A percentile compares a stretch with the other conserved stretches of the same genome.
Evolutionary conservation across 2,329 filamentous ascomycete species (phyloP).

Genomic region (Colletotrichum sansevieriae): DNA sequence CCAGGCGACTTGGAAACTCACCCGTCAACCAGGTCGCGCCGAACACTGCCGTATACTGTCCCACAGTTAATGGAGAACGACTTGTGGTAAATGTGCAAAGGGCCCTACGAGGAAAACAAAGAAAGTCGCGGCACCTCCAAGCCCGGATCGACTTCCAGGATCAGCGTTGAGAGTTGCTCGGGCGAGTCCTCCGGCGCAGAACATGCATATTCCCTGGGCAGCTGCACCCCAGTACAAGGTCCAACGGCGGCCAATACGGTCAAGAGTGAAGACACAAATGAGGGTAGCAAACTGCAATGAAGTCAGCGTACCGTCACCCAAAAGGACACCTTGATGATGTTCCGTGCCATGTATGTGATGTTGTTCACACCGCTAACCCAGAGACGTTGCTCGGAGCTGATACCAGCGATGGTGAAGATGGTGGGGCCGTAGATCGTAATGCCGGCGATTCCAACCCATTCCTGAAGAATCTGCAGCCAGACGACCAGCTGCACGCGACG

Average conservation of each 20-base stretch:
- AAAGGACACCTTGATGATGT: background rate
- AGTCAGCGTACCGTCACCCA: background rate
- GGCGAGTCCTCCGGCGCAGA: constrained; percentile 73
- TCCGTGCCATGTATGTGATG: constrained; percentile 60
- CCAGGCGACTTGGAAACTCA: background rate
- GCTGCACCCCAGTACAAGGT: constrained; percentile 77
- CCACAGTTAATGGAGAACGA: too few species aligned
- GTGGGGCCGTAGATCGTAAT: constrained; percentile 72
- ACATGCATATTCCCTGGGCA: constrained; percentile 76
- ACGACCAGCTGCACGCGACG: constrained; percentile 77
- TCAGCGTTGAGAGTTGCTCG: constrained; percentile 62
- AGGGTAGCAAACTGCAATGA: constrained; percentile 66
- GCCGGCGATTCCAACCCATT: constrained; percentile 78
- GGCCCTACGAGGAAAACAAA: constrained; percentile 70
- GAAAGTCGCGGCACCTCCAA: constrained; percentile 74
- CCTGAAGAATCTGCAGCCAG: constrained; percentile 79
- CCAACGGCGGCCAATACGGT: constrained; percentile 76
- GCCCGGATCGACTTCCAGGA: constrained; percentile 58
- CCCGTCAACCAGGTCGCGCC: constrained; percentile 55
- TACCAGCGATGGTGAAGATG: constrained; percentile 77
- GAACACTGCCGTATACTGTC: constrained; percentile 54
- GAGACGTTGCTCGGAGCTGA: constrained; percentile 69
- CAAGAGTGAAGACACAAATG: constrained; percentile 77
- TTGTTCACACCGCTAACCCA: constrained; percentile 72
- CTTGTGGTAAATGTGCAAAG: too few species aligned